phyloP scores from a whole-genome alignment of 2,329 filamentous ascomycete genomes.

The Claviceps sp. region DNA sequence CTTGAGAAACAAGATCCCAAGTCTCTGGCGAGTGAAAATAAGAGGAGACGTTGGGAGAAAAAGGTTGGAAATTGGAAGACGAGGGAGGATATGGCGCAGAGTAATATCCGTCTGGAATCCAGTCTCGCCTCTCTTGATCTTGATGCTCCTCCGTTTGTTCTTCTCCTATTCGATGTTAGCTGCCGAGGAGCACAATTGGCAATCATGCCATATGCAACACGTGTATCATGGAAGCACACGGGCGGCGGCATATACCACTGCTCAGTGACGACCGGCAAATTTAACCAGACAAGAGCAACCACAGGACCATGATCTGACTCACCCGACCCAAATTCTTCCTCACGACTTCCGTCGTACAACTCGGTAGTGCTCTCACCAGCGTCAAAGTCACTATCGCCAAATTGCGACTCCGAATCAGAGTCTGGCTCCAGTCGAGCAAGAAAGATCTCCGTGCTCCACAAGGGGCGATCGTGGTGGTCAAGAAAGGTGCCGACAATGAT shows the following conservation, averaged over 20 bases:
- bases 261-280: no score
- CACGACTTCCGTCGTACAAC: background rate
- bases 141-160: slow-evolving; percentile 2
- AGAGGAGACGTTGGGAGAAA: slow-evolving; percentile 1
- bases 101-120: slow-evolving; percentile 1
- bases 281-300: slow-evolving; percentile 2
- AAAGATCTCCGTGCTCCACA: slow-evolving; percentile 36
- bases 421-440: slow-evolving; percentile 15
- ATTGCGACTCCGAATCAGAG: slow-evolving; percentile 13
- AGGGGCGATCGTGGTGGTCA: slow-evolving; percentile 23
- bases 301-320: background rate
- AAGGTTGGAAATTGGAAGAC: background rate
- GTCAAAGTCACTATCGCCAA: slow-evolving; percentile 10
- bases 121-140: slow-evolving; percentile 1
- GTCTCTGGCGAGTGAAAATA: slow-evolving; percentile 4
- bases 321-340: slow-evolving; percentile 6
- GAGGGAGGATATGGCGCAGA: background rate
- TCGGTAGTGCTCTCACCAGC: slow-evolving; percentile 7
- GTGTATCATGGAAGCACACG: background rate
- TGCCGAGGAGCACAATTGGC: background rate
- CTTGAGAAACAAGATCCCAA: slow-evolving; percentile 19
- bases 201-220: background rate
- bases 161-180: slow-evolving; percentile 1
- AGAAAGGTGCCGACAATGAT: slow-evolving; percentile 34
- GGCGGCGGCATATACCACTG: background rate